Conservation (phyloP, 805 yeast species). For the Zygoascus flipseniorum region DNA sequence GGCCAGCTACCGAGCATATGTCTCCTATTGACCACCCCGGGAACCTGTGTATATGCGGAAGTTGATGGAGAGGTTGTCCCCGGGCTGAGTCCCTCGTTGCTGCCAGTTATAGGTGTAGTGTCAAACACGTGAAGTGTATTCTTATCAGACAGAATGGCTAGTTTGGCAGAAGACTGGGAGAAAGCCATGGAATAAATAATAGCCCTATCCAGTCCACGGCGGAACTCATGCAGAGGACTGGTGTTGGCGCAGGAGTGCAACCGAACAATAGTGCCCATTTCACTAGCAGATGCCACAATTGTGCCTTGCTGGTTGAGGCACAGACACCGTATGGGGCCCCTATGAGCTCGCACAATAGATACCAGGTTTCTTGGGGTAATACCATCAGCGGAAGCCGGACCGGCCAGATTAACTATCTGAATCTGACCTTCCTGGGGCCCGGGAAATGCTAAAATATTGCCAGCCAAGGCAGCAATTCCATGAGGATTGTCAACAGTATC, state of each 20-base stretch:
- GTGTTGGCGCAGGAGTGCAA: conserved; percentile 64
- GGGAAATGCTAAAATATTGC: conserved; percentile 64
- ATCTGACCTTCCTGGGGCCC: conserved; percentile 69
- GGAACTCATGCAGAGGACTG: conserved; percentile 66
- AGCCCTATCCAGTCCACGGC: conserved; percentile 87
- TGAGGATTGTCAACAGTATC: conserved; percentile 57
- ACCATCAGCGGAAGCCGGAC: conserved; percentile 29
- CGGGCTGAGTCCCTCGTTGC: neutral
- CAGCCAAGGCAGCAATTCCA: conserved; percentile 52
- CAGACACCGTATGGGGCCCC: conserved; percentile 51
- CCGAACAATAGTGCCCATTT: conserved; percentile 72
- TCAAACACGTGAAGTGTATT: conserved; percentile 82
- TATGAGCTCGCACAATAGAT: conserved; percentile 72
- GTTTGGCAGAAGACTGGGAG: conserved; percentile 61
- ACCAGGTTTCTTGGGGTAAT: conserved; percentile 57
- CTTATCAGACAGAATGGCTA: conserved; percentile 85
- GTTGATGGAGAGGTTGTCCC: conserved; percentile 1
- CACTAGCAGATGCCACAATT: conserved; percentile 72
- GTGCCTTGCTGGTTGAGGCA: conserved; percentile 57
- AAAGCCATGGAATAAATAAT: conserved; percentile 74
- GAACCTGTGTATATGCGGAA: conserved; percentile 13
- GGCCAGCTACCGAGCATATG: conserved; percentile 62
- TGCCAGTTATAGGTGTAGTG: conserved; percentile 24
- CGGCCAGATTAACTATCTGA: conserved; percentile 65
- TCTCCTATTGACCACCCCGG: conserved; percentile 32